A percentile compares a stretch with the other conserved stretches of the same genome.
Evolutionary conservation across 768 basidiomycete genomes (phyloP).

Genomic region (Trichaptum fuscoviolaceum): DNA sequence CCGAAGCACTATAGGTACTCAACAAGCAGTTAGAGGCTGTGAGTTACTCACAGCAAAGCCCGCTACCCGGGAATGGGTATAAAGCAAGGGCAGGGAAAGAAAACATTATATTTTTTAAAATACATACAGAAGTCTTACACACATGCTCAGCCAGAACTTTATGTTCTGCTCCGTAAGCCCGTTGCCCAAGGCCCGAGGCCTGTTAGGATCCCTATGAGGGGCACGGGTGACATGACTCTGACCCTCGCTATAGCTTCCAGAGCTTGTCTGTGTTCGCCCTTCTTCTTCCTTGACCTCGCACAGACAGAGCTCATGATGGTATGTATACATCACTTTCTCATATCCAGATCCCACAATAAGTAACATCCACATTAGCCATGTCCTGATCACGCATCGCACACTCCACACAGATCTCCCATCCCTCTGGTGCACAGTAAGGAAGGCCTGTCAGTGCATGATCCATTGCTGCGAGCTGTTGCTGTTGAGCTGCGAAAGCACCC

Average conservation of each 20-base stretch:
- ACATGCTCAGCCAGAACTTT: slow-evolving; percentile 75
- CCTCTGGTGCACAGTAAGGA: neutral
- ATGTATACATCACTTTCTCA: slow-evolving; percentile 81
- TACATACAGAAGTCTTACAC: too few species aligned
- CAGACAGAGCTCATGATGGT: slow-evolving; percentile 69
- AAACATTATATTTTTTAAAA: too few species aligned
- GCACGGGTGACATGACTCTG: slow-evolving; percentile 12
- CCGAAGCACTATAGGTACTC: too few species aligned
- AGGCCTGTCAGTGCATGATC: neutral
- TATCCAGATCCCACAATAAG: slow-evolving; percentile 83
- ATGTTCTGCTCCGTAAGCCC: slow-evolving; percentile 72
- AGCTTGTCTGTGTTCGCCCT: slow-evolving; percentile 26
- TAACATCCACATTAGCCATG: slow-evolving; percentile 92
- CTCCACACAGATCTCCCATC: slow-evolving; percentile 80
- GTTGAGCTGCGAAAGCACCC: neutral
- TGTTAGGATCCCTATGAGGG: slow-evolving; percentile 46
- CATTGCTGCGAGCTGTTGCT: neutral
- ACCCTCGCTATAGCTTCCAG: slow-evolving; percentile 3
- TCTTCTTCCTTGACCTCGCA: slow-evolving; percentile 68
- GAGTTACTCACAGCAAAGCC: too few species aligned
- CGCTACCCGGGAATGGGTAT: too few species aligned
- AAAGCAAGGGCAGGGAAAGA: too few species aligned
- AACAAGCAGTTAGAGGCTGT: too few species aligned
- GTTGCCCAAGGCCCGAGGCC: slow-evolving; percentile 60
- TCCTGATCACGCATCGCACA: slow-evolving; percentile 99